Conservation (phyloP, 441 rosid genomes). For the Jatropha multifida region DNA sequence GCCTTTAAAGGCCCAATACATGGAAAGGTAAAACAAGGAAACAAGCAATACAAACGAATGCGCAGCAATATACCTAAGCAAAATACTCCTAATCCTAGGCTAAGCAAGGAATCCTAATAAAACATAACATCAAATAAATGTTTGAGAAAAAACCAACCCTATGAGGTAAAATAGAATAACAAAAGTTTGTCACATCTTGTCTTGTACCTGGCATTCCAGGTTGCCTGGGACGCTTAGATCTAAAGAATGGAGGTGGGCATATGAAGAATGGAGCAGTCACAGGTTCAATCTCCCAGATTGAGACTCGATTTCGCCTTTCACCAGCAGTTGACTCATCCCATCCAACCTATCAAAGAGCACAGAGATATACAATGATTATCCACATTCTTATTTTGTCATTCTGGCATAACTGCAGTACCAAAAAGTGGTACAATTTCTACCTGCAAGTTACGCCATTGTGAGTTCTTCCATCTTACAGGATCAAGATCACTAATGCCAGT, state of each 20-base stretch:
- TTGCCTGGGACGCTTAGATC: slow-evolving; percentile 77
- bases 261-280: slow-evolving; percentile 90
- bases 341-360: slow-evolving; percentile 61
- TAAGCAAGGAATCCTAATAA: neutral
- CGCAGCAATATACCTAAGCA: neutral
- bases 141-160: neutral
- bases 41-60: neutral
- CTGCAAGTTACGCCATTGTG: slow-evolving; percentile 98
- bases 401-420: neutral
- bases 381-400: neutral
- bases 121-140: neutral
- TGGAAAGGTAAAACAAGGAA: neutral
- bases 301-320: slow-evolving; percentile 78
- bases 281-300: slow-evolving; percentile 97
- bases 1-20: neutral
- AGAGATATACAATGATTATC: slow-evolving; percentile 7
- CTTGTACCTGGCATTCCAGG: slow-evolving; percentile 76
- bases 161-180: neutral
- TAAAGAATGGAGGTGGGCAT: slow-evolving; percentile 87
- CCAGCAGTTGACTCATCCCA: slow-evolving; percentile 99
- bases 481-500: slow-evolving; percentile 87
- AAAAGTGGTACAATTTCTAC: slow-evolving; percentile 28
- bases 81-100: neutral
- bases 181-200: slow-evolving; percentile 8
- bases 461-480: slow-evolving; percentile 86